Evolutionary conservation across 768 basidiomycete genomes (phyloP).

Genomic region (Tricholoma sp.): DNA sequence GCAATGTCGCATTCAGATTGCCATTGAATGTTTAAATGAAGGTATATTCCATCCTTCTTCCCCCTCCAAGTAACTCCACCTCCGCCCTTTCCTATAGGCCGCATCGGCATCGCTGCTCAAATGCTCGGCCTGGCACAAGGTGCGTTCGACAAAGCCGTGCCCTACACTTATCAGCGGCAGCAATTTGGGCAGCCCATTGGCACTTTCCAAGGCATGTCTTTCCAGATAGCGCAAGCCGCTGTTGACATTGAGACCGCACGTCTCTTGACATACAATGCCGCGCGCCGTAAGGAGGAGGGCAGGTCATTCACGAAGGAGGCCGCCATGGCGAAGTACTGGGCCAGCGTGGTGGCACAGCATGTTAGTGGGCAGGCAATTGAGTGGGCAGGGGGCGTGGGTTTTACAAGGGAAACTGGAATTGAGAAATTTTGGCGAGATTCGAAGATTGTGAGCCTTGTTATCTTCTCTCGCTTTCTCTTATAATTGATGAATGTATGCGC

Average conservation of each 20-base stretch:
- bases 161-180: conserved; percentile 88
- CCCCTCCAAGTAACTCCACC: background rate
- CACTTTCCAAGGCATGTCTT: conserved; percentile 93
- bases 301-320: conserved; percentile 85
- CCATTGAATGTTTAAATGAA: conserved; percentile 96
- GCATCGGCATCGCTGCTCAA: conserved; percentile 97
- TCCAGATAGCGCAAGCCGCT: conserved; percentile 90
- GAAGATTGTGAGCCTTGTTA: conserved; percentile 68
- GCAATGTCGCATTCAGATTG: conserved; percentile 50
- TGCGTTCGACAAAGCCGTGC: conserved; percentile 92
- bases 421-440: conserved; percentile 98
- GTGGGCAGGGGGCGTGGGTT: conserved; percentile 93
- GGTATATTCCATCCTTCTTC: conserved; percentile 32
- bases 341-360: conserved; percentile 82
- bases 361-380: conserved; percentile 91
- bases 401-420: conserved; percentile 89
- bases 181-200: conserved; percentile 95
- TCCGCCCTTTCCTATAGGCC: conserved; percentile 36
- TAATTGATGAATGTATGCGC: conserved; percentile 1
- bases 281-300: conserved; percentile 90
- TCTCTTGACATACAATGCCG: conserved; percentile 93
- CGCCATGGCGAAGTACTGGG: conserved; percentile 96
- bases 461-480: background rate
- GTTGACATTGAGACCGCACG: conserved; percentile 87
- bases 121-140: conserved; percentile 99